phyloP scores from a whole-genome alignment of 1,139 yeast species.

The Taphrina populina region DNA sequence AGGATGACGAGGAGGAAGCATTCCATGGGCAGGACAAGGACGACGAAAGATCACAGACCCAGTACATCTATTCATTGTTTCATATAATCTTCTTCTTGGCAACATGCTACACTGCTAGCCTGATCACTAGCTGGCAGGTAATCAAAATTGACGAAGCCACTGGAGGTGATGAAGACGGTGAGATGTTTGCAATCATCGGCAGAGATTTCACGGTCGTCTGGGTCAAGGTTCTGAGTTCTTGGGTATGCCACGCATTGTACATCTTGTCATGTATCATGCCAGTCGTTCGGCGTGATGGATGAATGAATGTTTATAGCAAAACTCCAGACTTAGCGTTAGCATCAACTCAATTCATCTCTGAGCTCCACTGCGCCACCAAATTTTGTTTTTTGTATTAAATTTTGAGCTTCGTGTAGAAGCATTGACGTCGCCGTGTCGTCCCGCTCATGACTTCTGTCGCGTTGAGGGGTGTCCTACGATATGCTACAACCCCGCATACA shows the following conservation, averaged over 20 bases:
- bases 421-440: too few relatives aligned
- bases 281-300: conserved; percentile 20
- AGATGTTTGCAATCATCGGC: conserved; percentile 95
- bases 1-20: conserved; percentile 48
- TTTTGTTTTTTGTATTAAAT: too few relatives aligned
- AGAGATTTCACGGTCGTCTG: conserved; percentile 92
- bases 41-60: conserved; percentile 53
- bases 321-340: too few relatives aligned
- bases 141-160: conserved; percentile 28
- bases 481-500: too few relatives aligned
- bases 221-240: conserved; percentile 88
- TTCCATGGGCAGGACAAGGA: conserved; percentile 48
- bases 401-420: too few relatives aligned
- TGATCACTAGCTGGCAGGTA: conserved; percentile 58
- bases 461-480: too few relatives aligned
- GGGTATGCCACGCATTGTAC: conserved; percentile 84
- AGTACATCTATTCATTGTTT: conserved; percentile 62
- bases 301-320: not conserved
- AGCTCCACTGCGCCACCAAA: too few relatives aligned
- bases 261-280: conserved; percentile 41
- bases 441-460: too few relatives aligned
- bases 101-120: conserved; percentile 93
- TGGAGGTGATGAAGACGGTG: conserved; percentile 62
- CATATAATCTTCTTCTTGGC: conserved; percentile 91
- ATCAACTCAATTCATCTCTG: too few relatives aligned